Evolutionary conservation across 179 eudicot species (phyloP).

Genomic region (Gypsophila paniculata): DNA sequence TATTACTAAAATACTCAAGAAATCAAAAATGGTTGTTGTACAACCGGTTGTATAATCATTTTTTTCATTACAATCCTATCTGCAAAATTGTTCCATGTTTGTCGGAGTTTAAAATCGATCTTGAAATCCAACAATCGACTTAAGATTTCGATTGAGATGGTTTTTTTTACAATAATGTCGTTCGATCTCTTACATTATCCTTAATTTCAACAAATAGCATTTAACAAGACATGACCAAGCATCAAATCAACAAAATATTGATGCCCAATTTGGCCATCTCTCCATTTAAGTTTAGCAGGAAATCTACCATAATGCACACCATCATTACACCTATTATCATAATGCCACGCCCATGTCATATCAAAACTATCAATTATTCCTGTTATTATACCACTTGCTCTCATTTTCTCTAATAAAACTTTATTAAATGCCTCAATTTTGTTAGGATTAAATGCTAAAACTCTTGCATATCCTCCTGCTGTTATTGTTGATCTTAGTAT

Average conservation of each 20-base stretch:
- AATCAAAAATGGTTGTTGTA: too few species aligned
- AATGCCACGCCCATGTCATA: slow-evolving; percentile 88
- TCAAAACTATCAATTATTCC: slow-evolving; percentile 73
- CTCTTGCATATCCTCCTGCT: slow-evolving; percentile 70
- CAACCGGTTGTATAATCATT: too few species aligned
- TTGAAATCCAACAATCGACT: too few species aligned
- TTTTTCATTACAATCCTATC: background rate
- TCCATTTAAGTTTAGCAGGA: slow-evolving; percentile 63
- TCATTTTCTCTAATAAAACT: slow-evolving; percentile 61
- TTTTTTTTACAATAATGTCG: too few species aligned
- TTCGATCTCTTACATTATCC: background rate
- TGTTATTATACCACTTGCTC: slow-evolving; percentile 36
- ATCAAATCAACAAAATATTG: slow-evolving; percentile 85
- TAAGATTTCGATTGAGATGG: too few species aligned
- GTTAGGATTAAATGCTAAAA: slow-evolving; percentile 55
- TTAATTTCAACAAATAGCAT: slow-evolving; percentile 48
- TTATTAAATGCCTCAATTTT: slow-evolving; percentile 79
- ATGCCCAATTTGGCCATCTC: slow-evolving; percentile 76
- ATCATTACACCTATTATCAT: slow-evolving; percentile 74
- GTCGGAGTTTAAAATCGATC: too few species aligned
- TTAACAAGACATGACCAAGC: slow-evolving; percentile 72
- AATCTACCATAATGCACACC: slow-evolving; percentile 88
- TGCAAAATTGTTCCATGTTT: background rate
- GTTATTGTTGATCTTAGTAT: slow-evolving; percentile 74
- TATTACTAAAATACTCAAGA: too few species aligned